Conservation (phyloP, 108 stramenopile genomes). For the Conticribra guillardii region DNA sequence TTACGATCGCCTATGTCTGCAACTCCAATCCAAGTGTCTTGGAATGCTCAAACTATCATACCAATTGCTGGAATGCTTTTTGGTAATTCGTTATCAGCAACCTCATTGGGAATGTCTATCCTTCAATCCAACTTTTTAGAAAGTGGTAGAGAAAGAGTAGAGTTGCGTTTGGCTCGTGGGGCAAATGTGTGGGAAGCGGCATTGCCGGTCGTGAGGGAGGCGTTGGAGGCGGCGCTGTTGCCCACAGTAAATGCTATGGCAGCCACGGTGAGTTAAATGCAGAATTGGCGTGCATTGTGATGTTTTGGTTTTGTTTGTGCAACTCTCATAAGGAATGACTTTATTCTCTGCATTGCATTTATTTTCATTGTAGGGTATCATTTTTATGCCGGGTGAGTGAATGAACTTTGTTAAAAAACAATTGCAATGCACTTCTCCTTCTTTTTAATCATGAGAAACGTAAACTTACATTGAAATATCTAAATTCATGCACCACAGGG, state of each 20-base stretch:
- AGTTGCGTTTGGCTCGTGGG: conserved; percentile 50
- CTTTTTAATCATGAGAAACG: too few species aligned
- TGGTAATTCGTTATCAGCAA: conserved; percentile 40
- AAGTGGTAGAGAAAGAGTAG: conserved; percentile 32
- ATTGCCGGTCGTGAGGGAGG: conserved; percentile 31
- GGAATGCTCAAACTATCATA: conserved; percentile 45
- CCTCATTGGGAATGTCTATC: conserved; percentile 25
- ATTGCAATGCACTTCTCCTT: too few species aligned
- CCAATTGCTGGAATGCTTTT: conserved; percentile 63
- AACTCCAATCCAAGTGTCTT: background rate
- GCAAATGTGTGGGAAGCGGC: conserved; percentile 52
- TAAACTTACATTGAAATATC: too few species aligned
- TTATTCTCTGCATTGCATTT: background rate
- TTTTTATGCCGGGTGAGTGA: conserved; percentile 48
- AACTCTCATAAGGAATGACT: background rate
- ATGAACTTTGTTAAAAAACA: background rate
- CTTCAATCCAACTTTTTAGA: conserved; percentile 42
- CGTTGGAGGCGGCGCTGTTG: conserved; percentile 43
- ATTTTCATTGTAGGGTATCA: conserved; percentile 23
- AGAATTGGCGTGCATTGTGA: background rate
- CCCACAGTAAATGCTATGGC: conserved; percentile 57
- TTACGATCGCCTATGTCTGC: conserved; percentile 27
- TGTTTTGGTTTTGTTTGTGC: background rate
- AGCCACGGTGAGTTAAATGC: conserved; percentile 36
- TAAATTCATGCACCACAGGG: too few species aligned